phyloP scores from a whole-genome alignment of 352 stramenopile genomes.

The Pythium coloratum region DNA sequence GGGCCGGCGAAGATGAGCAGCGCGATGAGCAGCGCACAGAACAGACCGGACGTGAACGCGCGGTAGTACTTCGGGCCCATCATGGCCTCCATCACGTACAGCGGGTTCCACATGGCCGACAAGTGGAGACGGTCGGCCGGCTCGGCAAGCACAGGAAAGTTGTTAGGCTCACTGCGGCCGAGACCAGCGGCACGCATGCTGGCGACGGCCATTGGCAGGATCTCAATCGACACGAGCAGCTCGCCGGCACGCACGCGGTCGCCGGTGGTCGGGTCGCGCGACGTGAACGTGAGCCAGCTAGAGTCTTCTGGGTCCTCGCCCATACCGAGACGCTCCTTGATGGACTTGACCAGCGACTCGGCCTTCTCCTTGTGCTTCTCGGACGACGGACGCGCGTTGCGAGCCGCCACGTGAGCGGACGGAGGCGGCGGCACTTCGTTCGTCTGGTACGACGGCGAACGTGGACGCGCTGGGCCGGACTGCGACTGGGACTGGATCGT shows the following conservation, averaged over 20 bases:
- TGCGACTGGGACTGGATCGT: constrained; percentile 3
- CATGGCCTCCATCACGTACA: constrained; percentile 74
- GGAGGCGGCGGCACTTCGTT: not conserved
- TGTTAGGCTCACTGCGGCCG: constrained; percentile 77
- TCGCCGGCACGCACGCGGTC: constrained; percentile 63
- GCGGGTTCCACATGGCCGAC: constrained; percentile 81
- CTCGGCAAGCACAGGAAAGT: constrained; percentile 71
- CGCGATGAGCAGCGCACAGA: constrained; percentile 54
- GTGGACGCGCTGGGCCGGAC: not conserved
- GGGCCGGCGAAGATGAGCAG: constrained; percentile 70
- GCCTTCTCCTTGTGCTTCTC: constrained; percentile 60
- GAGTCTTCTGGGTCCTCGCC: constrained; percentile 75
- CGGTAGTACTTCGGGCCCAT: constrained; percentile 77
- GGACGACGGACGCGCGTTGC: constrained; percentile 17
- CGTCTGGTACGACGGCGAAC: constrained; percentile 21
- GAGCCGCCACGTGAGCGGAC: not conserved
- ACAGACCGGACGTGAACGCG: constrained; percentile 62
- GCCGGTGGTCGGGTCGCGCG: constrained; percentile 53
- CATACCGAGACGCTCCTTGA: constrained; percentile 78
- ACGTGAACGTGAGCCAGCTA: constrained; percentile 76
- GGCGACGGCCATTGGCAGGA: constrained; percentile 59
- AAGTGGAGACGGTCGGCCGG: constrained; percentile 74
- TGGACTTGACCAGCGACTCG: constrained; percentile 64
- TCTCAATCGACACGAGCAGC: constrained; percentile 72
- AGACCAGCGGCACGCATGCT: constrained; percentile 65